Percentiles rank a stretch among this genome's conserved stretches.
Conservation (phyloP, 768 basidiomycete genomes). For the Megacollybia marginata region DNA sequence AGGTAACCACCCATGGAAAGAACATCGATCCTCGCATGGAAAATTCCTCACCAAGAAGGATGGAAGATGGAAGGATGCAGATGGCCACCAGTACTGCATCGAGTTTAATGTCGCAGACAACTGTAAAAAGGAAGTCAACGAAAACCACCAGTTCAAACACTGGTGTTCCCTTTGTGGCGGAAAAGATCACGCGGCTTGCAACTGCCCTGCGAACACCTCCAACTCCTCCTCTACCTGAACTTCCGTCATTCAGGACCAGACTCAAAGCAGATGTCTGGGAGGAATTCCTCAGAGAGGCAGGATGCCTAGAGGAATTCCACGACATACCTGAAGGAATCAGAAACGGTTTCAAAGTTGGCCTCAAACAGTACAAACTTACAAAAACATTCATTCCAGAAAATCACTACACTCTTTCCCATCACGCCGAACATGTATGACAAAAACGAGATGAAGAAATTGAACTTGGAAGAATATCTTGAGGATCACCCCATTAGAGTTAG, state of each 20-base stretch:
- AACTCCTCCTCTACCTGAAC: not conserved
- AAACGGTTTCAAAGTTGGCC: slow-evolving; percentile 12
- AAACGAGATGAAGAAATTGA: slow-evolving; percentile 8
- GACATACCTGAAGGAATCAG: slow-evolving; percentile 12
- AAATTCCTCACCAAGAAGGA: too few species aligned
- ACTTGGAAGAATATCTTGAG: not conserved
- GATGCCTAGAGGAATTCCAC: slow-evolving; percentile 3
- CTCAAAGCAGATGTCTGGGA: slow-evolving; percentile 9
- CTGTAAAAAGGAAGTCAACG: not conserved
- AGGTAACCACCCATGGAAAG: too few species aligned
- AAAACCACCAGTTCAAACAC: slow-evolving; percentile 4
- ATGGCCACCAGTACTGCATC: not conserved
- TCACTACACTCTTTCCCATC: slow-evolving; percentile 4
- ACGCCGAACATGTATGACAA: slow-evolving; percentile 5
- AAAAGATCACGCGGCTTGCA: slow-evolving; percentile 5
- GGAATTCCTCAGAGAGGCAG: slow-evolving; percentile 1
- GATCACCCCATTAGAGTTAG: slow-evolving; percentile 6
- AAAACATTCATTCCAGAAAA: slow-evolving; percentile 9
- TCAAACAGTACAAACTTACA: slow-evolving; percentile 2
- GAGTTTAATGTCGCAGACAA: not conserved
- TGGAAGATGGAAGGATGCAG: not conserved
- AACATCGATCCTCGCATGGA: too few species aligned
- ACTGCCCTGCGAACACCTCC: slow-evolving; percentile 1
- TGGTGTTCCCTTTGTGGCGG: slow-evolving; percentile 10
- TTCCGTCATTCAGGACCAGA: slow-evolving; percentile 9